phyloP scores from a whole-genome alignment of 495 filamentous ascomycete species.

The Aspergillus homomorphus region DNA sequence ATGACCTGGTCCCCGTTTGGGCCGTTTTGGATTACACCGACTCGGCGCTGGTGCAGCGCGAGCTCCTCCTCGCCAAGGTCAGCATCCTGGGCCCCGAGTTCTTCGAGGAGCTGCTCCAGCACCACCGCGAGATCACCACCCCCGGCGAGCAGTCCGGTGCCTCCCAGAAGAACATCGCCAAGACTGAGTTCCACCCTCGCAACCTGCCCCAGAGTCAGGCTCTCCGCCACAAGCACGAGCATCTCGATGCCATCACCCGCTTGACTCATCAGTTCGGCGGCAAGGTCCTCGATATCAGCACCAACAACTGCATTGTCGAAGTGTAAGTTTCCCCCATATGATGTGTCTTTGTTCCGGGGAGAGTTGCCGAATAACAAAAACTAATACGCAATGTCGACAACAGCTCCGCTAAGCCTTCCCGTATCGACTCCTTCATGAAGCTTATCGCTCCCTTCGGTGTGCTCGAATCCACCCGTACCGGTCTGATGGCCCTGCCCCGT shows the following conservation, averaged over 20 bases:
- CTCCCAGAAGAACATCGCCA: slow-evolving; percentile 27
- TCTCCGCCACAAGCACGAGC: slow-evolving; percentile 92
- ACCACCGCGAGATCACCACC: slow-evolving; percentile 75
- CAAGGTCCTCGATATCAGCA: slow-evolving; percentile 96
- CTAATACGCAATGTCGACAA: slow-evolving; percentile 8
- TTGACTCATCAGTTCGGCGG: slow-evolving; percentile 96
- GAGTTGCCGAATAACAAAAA: neutral
- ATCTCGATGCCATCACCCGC: slow-evolving; percentile 90
- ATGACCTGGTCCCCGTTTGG: slow-evolving; percentile 97
- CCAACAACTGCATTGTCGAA: slow-evolving; percentile 96
- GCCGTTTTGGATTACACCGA: slow-evolving; percentile 94
- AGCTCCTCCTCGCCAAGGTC: slow-evolving; percentile 93
- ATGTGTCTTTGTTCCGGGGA: neutral
- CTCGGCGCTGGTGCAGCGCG: slow-evolving; percentile 91
- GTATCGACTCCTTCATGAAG: slow-evolving; percentile 98
- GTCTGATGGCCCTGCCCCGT: slow-evolving; percentile 93
- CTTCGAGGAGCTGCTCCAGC: slow-evolving; percentile 91
- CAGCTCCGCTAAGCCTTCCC: slow-evolving; percentile 85
- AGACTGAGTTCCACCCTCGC: slow-evolving; percentile 71
- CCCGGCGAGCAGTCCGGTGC: slow-evolving; percentile 33
- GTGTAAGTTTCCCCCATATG: slow-evolving; percentile 58
- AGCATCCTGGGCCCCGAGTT: slow-evolving; percentile 94
- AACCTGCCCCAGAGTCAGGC: slow-evolving; percentile 82
- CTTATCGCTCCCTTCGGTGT: slow-evolving; percentile 94
- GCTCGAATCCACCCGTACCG: slow-evolving; percentile 87